Percentiles rank a stretch among this genome's conserved stretches.
These are phyloP conservation scores for Cytospora paraplurivora DNA, from an alignment of 2,329 filamentous ascomycete species.

Conservation along the genomic window DNA sequence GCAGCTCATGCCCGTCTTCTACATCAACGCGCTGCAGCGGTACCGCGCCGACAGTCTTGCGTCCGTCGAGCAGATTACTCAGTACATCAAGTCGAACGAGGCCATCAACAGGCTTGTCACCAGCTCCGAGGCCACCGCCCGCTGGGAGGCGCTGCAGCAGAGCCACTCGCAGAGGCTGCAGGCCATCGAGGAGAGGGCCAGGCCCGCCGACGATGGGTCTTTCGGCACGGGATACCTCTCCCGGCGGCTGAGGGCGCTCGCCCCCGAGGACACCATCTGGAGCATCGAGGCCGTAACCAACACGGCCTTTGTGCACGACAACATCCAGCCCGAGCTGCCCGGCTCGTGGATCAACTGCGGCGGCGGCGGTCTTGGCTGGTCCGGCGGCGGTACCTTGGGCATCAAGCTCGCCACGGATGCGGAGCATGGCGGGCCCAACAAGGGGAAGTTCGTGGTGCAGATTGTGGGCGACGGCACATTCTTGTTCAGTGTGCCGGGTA, in stretches of 20 bases:
- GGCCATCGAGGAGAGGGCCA: conserved; percentile 57
- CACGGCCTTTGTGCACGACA: conserved; percentile 66
- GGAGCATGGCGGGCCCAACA: conserved; percentile 41
- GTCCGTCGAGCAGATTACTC: conserved; percentile 69
- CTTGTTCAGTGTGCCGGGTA: conserved; percentile 51
- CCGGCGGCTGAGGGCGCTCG: conserved; percentile 39
- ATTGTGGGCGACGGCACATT: conserved; percentile 54
- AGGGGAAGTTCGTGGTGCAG: conserved; percentile 51
- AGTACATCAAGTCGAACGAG: conserved; percentile 55
- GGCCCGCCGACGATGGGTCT: conserved; percentile 62
- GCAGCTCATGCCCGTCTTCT: conserved; percentile 74
- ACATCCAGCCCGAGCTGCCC: conserved; percentile 61
- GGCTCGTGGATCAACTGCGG: conserved; percentile 57
- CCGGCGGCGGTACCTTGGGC: conserved; percentile 52
- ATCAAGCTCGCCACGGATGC: conserved; percentile 50
- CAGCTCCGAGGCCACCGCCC: conserved; percentile 40
- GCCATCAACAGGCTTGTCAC: conserved; percentile 45
- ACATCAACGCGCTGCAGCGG: conserved; percentile 65
- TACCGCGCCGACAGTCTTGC: conserved; percentile 68
- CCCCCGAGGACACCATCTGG: conserved; percentile 63
- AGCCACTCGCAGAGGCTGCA: conserved; percentile 61
- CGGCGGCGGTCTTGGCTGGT: conserved; percentile 56
- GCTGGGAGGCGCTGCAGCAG: conserved; percentile 57
- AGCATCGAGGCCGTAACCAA: conserved; percentile 76
- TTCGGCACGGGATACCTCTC: conserved; percentile 57